Conservation (phyloP, 2,329 filamentous ascomycete genomes). For the Phyllosticta citriasiana region DNA sequence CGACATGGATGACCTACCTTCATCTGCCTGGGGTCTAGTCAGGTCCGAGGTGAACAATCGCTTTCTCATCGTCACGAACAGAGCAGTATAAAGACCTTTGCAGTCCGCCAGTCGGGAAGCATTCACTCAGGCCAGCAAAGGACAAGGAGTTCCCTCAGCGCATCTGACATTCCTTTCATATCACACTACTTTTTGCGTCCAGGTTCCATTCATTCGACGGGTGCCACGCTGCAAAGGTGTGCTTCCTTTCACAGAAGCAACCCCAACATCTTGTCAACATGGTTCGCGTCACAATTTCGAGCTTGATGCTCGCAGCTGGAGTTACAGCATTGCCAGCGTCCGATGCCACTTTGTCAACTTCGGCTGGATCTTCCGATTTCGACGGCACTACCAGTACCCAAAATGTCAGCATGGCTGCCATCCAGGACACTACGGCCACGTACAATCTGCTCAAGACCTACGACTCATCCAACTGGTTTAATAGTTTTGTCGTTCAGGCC, state of each 20-base stretch:
- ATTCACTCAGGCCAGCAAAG: neutral
- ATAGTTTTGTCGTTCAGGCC: slow-evolving; percentile 25
- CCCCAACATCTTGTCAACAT: neutral
- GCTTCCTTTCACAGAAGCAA: neutral
- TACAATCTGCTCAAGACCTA: slow-evolving; percentile 27
- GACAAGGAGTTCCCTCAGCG: neutral
- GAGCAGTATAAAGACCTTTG: slow-evolving; percentile 1
- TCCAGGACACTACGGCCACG: slow-evolving; percentile 11
- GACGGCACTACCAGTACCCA: neutral
- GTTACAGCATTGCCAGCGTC: neutral
- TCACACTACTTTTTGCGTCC: neutral
- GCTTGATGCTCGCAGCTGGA: slow-evolving; percentile 2
- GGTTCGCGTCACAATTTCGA: neutral
- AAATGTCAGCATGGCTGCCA: neutral
- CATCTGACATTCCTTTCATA: neutral
- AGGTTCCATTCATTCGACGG: neutral
- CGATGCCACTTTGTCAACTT: neutral
- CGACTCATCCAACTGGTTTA: slow-evolving; percentile 28
- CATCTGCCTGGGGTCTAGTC: neutral
- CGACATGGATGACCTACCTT: slow-evolving; percentile 8
- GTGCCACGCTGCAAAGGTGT: neutral
- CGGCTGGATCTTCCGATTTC: neutral
- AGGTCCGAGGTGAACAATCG: neutral
- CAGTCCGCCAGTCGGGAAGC: neutral
- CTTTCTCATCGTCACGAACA: neutral